Base-by-base conservation (phyloP, 768 basidiomycete species). In the Cystofilobasidium bisporidii region DNA sequence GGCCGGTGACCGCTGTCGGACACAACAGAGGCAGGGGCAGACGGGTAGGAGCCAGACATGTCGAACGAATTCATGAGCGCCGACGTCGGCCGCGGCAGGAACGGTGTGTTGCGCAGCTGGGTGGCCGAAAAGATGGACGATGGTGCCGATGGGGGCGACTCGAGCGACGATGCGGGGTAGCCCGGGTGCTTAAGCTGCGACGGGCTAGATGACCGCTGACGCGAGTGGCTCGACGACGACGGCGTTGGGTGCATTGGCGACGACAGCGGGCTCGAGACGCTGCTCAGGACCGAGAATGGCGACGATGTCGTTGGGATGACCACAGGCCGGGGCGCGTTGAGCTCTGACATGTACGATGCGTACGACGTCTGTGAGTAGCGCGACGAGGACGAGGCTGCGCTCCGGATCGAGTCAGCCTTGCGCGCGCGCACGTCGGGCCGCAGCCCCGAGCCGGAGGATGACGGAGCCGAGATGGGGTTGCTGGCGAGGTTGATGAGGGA, bases 51-150 rank as follows among this genome's bases (percentile, higher is more conserved):
- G 11, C 50, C 50, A 8, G 61, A 45, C 5, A 40, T 50, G 22
- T 53, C 67, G 55, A 33, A 68, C 22, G 67, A 57, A 32, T 63
- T 36, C 50, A 68, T 57, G 24, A 68, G 67, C 3, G 12, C 48
- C 30, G 67, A 68, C 41, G 67, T 68, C 28, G 67, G 67, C 15
- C 67, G 53, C 17, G 67, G 67, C n/a, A 68, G 67, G 55, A 62
- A 68, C 3, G 50, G 33, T 8, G 26, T 53, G n/a, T 20, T 18
- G 32, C 26, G 36, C 36, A n/a, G 63, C 15, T 30, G 45, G 5
- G 22, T 63, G 26, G 50, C 12, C 12, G 50, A 64, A 32, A 33
- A 47, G 33, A 26, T 17, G 50, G 55, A 53, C n/a, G 50, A 53
- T 8, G 65, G 45, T 24, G 57, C 24, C 3, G 60, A 24, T 38